Evolutionary conservation across 1,284 basidiomycete genomes (phyloP).

Genomic region (Sanghuangporus sanghuang): DNA sequence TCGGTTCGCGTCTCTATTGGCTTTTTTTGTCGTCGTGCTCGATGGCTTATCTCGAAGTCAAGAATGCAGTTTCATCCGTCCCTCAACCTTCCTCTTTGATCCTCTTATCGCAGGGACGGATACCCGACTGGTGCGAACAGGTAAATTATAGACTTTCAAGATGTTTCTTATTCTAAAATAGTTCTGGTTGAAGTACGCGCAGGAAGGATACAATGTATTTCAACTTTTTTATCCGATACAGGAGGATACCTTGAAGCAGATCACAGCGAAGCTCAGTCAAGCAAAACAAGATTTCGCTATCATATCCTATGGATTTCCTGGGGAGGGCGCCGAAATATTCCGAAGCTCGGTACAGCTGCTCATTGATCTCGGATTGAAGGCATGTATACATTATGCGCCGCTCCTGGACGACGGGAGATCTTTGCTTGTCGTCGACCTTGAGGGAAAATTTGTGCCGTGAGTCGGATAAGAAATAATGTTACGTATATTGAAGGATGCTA

Average conservation of each 20-base stretch:
- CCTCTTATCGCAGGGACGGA: slow-evolving; percentile 25
- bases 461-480: not conserved
- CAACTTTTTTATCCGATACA: slow-evolving; percentile 29
- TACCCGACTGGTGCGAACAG: slow-evolving; percentile 36
- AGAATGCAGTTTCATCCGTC: slow-evolving; percentile 28
- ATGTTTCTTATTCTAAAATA: not conserved
- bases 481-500: slow-evolving; percentile 23
- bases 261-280: slow-evolving; percentile 15
- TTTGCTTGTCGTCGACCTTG: slow-evolving; percentile 27
- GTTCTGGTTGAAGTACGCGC: slow-evolving; percentile 30
- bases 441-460: slow-evolving; percentile 19
- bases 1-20: not conserved
- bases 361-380: slow-evolving; percentile 25
- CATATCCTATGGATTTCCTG: slow-evolving; percentile 33
- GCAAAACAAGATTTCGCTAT: slow-evolving; percentile 30
- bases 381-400: slow-evolving; percentile 37
- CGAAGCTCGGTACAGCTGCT: slow-evolving; percentile 17
- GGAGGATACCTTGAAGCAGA: slow-evolving; percentile 17
- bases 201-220: slow-evolving; percentile 39
- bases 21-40: not conserved
- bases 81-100: slow-evolving; percentile 27
- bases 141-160: slow-evolving; percentile 21
- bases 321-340: slow-evolving; percentile 23
- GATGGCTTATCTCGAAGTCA: slow-evolving; percentile 13
- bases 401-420: slow-evolving; percentile 23